Conservation (phyloP, 257 asterid species). For the Jacaranda mimosifolia region DNA sequence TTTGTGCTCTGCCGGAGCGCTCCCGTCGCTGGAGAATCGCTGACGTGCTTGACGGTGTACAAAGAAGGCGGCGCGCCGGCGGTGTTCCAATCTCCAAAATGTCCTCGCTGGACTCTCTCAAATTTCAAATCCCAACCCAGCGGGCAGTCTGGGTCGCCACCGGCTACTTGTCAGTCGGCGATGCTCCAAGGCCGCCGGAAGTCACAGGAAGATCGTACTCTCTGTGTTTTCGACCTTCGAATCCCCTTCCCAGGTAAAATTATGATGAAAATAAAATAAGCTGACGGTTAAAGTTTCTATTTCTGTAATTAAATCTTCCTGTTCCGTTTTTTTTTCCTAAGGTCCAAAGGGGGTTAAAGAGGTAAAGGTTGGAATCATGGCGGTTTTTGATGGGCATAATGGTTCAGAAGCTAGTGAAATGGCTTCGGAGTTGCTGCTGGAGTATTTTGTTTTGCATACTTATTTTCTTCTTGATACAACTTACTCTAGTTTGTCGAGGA, state of each 20-base stretch:
- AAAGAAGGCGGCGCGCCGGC: conserved; percentile 97
- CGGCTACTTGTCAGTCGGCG: conserved; percentile 72
- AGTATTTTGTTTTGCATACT: conserved; percentile 86
- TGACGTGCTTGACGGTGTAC: conserved; percentile 82
- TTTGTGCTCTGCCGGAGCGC: conserved; percentile 39
- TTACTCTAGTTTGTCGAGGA: conserved; percentile 71
- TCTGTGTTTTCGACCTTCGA: conserved; percentile 76
- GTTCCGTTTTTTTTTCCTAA: conserved; percentile 30
- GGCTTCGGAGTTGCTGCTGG: conserved; percentile 80
- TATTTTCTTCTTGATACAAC: conserved; percentile 89
- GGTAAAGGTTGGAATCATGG: conserved; percentile 82
- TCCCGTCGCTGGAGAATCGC: conserved; percentile 71
- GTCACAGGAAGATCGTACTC: conserved; percentile 88
- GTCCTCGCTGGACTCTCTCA: conserved; percentile 92
- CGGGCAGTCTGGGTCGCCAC: conserved; percentile 41
- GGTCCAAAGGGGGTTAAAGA: conserved; percentile 75
- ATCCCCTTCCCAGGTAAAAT: conserved; percentile 82
- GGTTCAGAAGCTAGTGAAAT: conserved; percentile 96
- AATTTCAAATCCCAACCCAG: conserved; percentile 52
- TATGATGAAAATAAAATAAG: not conserved
- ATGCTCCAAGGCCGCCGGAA: conserved; percentile 87
- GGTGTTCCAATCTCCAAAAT: conserved; percentile 92
- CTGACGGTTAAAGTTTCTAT: not conserved
- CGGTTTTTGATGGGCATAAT: conserved; percentile 97
- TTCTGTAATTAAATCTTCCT: not conserved